Base-by-base conservation (phyloP, 768 basidiomycete genomes). In the Omphalotus guepiniiformis region DNA sequence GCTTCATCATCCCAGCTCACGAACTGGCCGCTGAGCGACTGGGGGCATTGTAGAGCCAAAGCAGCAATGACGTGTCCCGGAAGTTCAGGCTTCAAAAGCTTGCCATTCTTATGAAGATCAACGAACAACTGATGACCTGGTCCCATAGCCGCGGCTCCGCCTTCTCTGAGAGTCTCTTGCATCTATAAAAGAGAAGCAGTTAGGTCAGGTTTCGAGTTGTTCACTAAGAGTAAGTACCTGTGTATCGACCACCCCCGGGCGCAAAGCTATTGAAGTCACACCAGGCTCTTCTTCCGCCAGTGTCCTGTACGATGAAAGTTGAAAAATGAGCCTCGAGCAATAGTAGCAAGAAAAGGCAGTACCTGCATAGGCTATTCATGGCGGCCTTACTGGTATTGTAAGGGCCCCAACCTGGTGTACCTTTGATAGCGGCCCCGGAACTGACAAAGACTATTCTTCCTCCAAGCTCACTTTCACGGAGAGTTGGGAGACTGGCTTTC, bases 231-330 rank as follows among this genome's bases (percentile, higher is more conserved):
- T n/a, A 74, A 78, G 54, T 62, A 90, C 92, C 22, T 65, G 68
- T 6, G 92, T 94, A 51, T 94, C 83, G 22, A 96, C 91, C 65
- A 84, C 83, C 12, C 94, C 94, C 1, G 94, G 94, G 3, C 93
- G 79, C 2, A 96, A 55, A 13, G 93, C 86, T 26, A 94, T 75
- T 3, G 82, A 80, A 6, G 76, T 72, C 29, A 96, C 68, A 27
- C 73, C 69, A n/a, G 80, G 79, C 62, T 96, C 93, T 62, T 96
- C 94, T 55, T 78, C 78, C 15, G 83, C 88, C 16, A 95, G 69
- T 0, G 92, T 95, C 63, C 93, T 92, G 40, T 21, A 19, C 27
- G 30, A 36, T 23, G 28, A 35, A 38, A 19, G 11, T 13, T 12
- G 18, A 23, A 7, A 25, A 25, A 8, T 37, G 9, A 18, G 22